Conservation (phyloP, 1,139 yeast species). For the Taiozyma sp. region DNA sequence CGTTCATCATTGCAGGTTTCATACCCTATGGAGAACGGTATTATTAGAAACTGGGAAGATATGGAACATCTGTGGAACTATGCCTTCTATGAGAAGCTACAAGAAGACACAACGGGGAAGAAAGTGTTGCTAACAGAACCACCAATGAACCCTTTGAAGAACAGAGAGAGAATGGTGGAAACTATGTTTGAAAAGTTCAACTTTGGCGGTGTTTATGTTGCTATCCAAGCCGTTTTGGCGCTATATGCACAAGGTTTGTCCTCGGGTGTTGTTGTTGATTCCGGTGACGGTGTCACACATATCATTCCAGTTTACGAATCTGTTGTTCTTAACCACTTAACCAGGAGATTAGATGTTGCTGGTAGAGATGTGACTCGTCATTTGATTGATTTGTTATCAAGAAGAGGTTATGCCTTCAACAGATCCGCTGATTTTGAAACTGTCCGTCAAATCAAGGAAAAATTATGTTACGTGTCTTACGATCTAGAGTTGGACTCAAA, state of each 20-base stretch:
- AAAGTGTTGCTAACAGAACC: slow-evolving; percentile 93
- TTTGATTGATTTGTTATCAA: slow-evolving; percentile 80
- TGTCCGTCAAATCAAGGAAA: slow-evolving; percentile 95
- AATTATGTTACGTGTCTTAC: slow-evolving; percentile 90
- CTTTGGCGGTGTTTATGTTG: slow-evolving; percentile 96
- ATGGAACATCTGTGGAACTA: slow-evolving; percentile 99
- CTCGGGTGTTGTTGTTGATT: slow-evolving; percentile 98
- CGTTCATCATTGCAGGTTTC: slow-evolving; percentile 87
- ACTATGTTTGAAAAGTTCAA: slow-evolving; percentile 96
- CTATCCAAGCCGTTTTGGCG: slow-evolving; percentile 97
- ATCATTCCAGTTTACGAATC: slow-evolving; percentile 97
- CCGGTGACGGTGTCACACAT: slow-evolving; percentile 94
- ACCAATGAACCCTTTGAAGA: slow-evolving; percentile 94
- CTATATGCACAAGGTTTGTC: slow-evolving; percentile 95
- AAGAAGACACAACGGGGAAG: slow-evolving; percentile 69
- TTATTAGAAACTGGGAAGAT: slow-evolving; percentile 96
- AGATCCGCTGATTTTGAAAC: slow-evolving; percentile 99
- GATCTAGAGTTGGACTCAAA: slow-evolving; percentile 87
- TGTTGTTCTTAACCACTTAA: slow-evolving; percentile 89
- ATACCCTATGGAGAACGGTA: slow-evolving; percentile 98
- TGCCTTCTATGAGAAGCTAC: slow-evolving; percentile 89
- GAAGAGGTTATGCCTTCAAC: slow-evolving; percentile 97
- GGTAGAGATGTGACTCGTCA: slow-evolving; percentile 98
- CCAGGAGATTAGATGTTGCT: slow-evolving; percentile 91
- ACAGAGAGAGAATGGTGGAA: slow-evolving; percentile 92